phyloP scores from a whole-genome alignment of 179 eudicot genomes.

The Beta corolliflora region DNA sequence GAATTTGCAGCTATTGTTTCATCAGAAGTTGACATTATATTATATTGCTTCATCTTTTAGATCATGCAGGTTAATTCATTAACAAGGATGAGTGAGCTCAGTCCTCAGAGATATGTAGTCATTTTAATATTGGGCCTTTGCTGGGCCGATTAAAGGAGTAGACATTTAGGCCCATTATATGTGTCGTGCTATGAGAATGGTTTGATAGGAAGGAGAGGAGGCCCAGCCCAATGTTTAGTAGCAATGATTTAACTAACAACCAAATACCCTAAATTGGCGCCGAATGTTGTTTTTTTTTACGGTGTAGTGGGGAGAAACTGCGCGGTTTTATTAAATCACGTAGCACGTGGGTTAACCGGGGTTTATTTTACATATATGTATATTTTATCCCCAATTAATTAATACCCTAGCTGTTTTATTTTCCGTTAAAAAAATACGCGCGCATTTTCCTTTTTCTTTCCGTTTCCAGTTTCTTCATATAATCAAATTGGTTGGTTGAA shows the following conservation, averaged over 20 bases:
- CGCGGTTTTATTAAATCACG: neutral
- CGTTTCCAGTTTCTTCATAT: neutral
- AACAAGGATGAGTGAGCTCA: neutral
- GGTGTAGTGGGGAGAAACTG: slow-evolving; percentile 1
- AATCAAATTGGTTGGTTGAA: no score
- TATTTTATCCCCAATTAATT: neutral
- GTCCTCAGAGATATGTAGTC: neutral
- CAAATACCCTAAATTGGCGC: slow-evolving; percentile 33
- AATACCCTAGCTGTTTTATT: neutral
- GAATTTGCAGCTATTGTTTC: neutral
- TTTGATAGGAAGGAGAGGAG: neutral
- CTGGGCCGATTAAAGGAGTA: neutral
- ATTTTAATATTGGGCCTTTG: neutral
- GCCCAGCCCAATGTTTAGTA: neutral
- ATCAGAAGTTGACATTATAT: neutral
- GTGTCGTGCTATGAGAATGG: neutral
- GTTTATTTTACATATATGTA: slow-evolving; percentile 12
- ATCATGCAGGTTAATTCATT: neutral
- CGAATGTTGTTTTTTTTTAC: slow-evolving; percentile 9
- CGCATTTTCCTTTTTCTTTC: neutral
- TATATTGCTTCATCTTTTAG: neutral
- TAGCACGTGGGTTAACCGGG: slow-evolving; percentile 11
- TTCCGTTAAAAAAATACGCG: slow-evolving; percentile 4
- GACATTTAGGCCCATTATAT: neutral
- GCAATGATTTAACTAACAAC: neutral